Conservation (phyloP, 805 yeast species). For the Starmerella powellii region DNA sequence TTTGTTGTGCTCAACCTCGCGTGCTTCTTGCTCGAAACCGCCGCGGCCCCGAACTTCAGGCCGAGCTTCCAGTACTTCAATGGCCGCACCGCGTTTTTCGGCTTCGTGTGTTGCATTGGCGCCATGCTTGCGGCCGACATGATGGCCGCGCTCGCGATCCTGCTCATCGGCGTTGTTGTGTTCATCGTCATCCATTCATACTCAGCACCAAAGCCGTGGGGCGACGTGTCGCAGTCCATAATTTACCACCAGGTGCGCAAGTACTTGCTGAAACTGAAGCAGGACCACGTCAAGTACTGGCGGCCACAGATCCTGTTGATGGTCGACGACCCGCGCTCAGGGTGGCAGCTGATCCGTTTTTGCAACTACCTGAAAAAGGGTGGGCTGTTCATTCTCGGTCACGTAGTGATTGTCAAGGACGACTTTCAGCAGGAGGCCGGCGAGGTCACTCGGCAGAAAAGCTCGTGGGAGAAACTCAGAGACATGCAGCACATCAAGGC, state of each 20-base stretch:
- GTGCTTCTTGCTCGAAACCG: conserved; percentile 72
- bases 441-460: conserved; percentile 59
- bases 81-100: conserved; percentile 67
- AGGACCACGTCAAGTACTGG: conserved; percentile 96
- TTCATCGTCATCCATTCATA: conserved; percentile 74
- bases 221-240: conserved; percentile 90
- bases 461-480: conserved; percentile 74
- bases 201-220: conserved; percentile 95
- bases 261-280: conserved; percentile 65
- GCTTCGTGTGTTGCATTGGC: conserved; percentile 52
- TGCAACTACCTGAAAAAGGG: conserved; percentile 94
- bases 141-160: conserved; percentile 65
- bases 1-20: conserved; percentile 90
- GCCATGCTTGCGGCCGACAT: conserved; percentile 97
- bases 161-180: conserved; percentile 50
- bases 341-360: conserved; percentile 83
- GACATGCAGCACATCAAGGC: conserved; percentile 75
- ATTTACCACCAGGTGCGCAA: conserved; percentile 95
- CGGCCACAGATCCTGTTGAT: conserved; percentile 84
- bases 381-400: conserved; percentile 84
- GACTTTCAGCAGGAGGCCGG: conserved; percentile 51
- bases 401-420: conserved; percentile 52
- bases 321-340: conserved; percentile 82
- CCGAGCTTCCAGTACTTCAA: conserved; percentile 88
- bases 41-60: conserved; percentile 96